Evolutionary conservation across 1,284 basidiomycete species (phyloP).

Genomic region (Malassezia sp.): DNA sequence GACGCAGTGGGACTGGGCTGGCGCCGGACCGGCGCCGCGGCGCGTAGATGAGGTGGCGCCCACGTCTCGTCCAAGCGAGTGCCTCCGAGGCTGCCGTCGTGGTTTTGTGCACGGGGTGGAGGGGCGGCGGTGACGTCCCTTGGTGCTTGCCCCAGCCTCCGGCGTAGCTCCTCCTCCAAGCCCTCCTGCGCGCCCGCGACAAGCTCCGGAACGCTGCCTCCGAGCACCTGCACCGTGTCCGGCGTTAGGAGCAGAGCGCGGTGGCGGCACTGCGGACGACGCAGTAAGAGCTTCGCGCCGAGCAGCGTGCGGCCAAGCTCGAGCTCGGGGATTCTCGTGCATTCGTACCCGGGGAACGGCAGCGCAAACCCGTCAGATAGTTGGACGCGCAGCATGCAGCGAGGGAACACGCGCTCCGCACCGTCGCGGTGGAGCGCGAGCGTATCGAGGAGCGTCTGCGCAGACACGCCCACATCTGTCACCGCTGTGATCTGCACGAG

Average conservation of each 20-base stretch:
- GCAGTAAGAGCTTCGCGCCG: constrained; percentile 10
- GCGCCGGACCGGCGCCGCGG: not conserved
- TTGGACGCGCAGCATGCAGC: constrained; percentile 12
- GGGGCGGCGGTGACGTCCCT: too few relatives aligned
- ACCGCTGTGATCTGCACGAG: constrained; percentile 5
- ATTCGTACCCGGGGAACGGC: constrained; percentile 4
- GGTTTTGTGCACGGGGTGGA: too few relatives aligned
- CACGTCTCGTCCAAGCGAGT: too few relatives aligned
- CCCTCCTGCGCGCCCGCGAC: constrained; percentile 1
- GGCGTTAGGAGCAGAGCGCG: constrained; percentile 1
- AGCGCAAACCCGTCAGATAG: constrained; percentile 5
- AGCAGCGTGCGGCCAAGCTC: constrained; percentile 1
- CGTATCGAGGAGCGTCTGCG: constrained; percentile 8
- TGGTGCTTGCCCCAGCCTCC: not conserved
- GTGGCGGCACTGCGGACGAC: not conserved
- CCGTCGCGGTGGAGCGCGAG: not conserved
- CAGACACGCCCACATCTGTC: constrained; percentile 12
- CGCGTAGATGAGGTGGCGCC: not conserved
- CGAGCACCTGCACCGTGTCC: not conserved
- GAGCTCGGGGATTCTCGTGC: not conserved
- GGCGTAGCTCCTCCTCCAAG: constrained; percentile 2
- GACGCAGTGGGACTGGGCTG: too few relatives aligned
- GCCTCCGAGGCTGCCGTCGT: too few relatives aligned
- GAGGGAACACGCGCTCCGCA: not conserved
- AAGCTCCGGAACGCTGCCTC: constrained; percentile 6